A percentile compares a stretch with the other conserved stretches of the same genome.
Conservation (phyloP, 208 protist species). For the Leishmania aethiopica region DNA sequence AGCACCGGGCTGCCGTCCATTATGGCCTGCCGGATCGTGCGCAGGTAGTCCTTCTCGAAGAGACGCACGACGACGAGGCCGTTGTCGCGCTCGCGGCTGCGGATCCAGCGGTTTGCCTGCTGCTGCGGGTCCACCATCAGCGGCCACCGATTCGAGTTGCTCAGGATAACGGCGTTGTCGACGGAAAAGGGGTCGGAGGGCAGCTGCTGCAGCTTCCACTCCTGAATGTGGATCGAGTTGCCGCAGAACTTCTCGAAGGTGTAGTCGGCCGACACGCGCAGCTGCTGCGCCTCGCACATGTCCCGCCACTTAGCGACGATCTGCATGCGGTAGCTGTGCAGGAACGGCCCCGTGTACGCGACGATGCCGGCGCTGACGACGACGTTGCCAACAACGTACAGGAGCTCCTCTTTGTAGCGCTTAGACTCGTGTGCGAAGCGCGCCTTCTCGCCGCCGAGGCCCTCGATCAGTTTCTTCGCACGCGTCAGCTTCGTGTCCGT, state of each 20-base stretch:
- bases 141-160: slow-evolving; percentile 91
- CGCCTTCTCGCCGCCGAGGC: slow-evolving; percentile 94
- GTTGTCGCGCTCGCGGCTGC: slow-evolving; percentile 90
- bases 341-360: slow-evolving; percentile 97
- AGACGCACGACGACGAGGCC: slow-evolving; percentile 83
- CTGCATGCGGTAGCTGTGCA: slow-evolving; percentile 90
- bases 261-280: slow-evolving; percentile 87
- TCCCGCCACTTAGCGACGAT: slow-evolving; percentile 74
- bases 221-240: slow-evolving; percentile 91
- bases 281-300: slow-evolving; percentile 68
- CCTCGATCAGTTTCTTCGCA: slow-evolving; percentile 95
- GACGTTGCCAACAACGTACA: slow-evolving; percentile 94
- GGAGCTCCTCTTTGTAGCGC: slow-evolving; percentile 80
- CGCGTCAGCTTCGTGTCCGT: slow-evolving; percentile 95
- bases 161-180: slow-evolving; percentile 95
- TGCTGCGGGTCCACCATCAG: slow-evolving; percentile 95
- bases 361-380: slow-evolving; percentile 94
- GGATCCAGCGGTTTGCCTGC: slow-evolving; percentile 96
- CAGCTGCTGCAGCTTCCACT: slow-evolving; percentile 94
- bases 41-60: slow-evolving; percentile 84
- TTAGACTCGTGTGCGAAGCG: slow-evolving; percentile 89
- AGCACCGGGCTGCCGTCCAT: slow-evolving; percentile 93
- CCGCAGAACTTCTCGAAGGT: slow-evolving; percentile 88
- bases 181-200: slow-evolving; percentile 93
- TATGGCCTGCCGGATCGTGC: slow-evolving; percentile 93